phyloP scores from a whole-genome alignment of 2,329 filamentous ascomycete species.

The Parastagonospora nodorum region DNA sequence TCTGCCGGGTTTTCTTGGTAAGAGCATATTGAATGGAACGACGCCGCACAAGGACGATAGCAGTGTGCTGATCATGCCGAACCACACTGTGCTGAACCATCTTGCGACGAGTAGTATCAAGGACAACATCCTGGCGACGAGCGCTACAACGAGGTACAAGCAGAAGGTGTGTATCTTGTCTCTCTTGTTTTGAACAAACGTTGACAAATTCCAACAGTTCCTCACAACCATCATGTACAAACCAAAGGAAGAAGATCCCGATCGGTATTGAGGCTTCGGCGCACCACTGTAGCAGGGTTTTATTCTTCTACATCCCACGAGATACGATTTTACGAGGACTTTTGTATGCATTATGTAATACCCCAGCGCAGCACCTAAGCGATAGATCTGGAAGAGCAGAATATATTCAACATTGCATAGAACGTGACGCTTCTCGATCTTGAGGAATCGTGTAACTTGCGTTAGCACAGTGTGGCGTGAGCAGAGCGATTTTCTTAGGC shows the following conservation, averaged over 20 bases:
- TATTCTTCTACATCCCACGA: too few relatives aligned
- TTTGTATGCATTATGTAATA: too few relatives aligned
- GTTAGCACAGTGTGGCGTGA: too few relatives aligned
- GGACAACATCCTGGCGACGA: conserved; percentile 91
- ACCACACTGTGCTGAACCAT: conserved; percentile 96
- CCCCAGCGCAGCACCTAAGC: too few relatives aligned
- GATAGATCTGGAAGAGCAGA: too few relatives aligned
- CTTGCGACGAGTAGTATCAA: conserved; percentile 98
- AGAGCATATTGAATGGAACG: conserved; percentile 90
- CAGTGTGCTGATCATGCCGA: conserved; percentile 94
- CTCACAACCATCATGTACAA: conserved; percentile 98
- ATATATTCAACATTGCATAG: too few relatives aligned
- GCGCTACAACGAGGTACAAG: conserved; percentile 95
- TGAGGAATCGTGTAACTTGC: too few relatives aligned
- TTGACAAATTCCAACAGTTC: conserved; percentile 64
- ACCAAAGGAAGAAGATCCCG: conserved; percentile 63
- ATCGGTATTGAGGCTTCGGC: background rate
- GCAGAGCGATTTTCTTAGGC: background rate
- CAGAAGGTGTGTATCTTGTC: conserved; percentile 69
- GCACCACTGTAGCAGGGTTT: too few relatives aligned
- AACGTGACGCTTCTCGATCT: too few relatives aligned
- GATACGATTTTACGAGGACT: too few relatives aligned
- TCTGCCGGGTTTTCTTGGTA: conserved; percentile 87
- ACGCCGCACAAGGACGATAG: conserved; percentile 97
- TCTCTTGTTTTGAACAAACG: background rate